Base-by-base conservation (phyloP, 345 rosid genomes). In the Arabis hirsuta region DNA sequence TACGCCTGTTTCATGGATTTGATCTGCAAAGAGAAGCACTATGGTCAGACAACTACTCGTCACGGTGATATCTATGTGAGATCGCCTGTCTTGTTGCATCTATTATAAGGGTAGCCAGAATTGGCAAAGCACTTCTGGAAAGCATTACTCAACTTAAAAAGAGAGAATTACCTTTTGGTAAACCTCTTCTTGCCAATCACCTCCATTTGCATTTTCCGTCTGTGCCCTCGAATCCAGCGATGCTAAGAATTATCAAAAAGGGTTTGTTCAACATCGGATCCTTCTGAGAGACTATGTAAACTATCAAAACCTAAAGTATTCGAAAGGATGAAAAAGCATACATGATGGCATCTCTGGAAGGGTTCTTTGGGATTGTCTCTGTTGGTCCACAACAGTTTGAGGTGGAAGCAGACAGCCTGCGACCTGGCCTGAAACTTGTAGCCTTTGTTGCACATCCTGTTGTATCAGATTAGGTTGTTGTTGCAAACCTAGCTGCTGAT, bases 131-230 rank as follows among this genome's bases (percentile, higher is more conserved):
- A 39, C 32, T 48, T 32, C 7, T 32, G 36, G 36, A 32, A 32
- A 51, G 27, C 47, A 53, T 43, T 66, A 52, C 52, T 14, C 53
- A 26, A 43, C 12, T 55, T 31, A 52, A 16, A 46, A 55, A 59
- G 31, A 65, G 55, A 70, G 43, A 63, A 42, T 11, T 77, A 91
- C 99, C 98, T 95, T 90, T 69, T 87, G 94, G 71, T 73, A 87
- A 72, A 80, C 82, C 80, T 95, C 98, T 80, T 95, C 98, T 82
- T 86, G 98, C 98, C 94, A 90, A 78, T 91, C 98, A 64, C 76
- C 84, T 19, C 90, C 93, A 60, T 73, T 87, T 66, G 80, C 80
- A 72, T 79, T 85, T 47, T 89, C 93, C 10, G 90, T 82, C 83
- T 89, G 90, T 64, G 87, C 83, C 14, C 88, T 81, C 29, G 96